Evolutionary conservation across 345 rosid genomes (phyloP).

Genomic region (Murraya koenigii): DNA sequence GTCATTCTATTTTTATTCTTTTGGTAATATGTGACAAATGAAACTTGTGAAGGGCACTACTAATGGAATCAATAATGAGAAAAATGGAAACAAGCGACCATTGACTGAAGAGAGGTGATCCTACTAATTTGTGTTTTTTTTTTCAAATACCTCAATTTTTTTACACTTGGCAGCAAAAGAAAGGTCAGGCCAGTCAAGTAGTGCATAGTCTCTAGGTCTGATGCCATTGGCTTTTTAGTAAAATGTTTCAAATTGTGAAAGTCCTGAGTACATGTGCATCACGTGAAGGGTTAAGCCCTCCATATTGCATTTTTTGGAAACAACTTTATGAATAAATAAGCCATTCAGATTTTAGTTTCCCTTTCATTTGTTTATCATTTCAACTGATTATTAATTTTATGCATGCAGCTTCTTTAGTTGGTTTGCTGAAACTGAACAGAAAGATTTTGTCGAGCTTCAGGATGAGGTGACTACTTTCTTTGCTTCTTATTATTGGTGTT

Average conservation of each 20-base stretch:
- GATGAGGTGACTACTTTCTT: slow-evolving; percentile 33
- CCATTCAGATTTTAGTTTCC: not conserved
- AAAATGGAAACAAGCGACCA: slow-evolving; percentile 39
- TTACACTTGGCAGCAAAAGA: not conserved
- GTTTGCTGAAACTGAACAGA: slow-evolving; percentile 28
- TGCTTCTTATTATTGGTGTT: not conserved
- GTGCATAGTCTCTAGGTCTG: not conserved
- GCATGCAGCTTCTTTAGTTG: slow-evolving; percentile 36
- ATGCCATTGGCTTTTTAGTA: not conserved
- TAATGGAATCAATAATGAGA: slow-evolving; percentile 35
- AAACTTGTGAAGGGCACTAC: slow-evolving; percentile 25
- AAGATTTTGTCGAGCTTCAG: slow-evolving; percentile 25
- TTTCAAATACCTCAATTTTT: not conserved
- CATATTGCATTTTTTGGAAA: not conserved
- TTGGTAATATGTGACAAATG: not conserved
- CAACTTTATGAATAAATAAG: not conserved
- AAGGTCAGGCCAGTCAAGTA: not conserved
- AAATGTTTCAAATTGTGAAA: not conserved
- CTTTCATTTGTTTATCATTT: not conserved
- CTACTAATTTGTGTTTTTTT: not conserved
- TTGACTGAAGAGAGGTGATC: slow-evolving; percentile 30
- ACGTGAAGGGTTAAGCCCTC: not conserved
- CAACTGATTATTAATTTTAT: not conserved
- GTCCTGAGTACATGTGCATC: not conserved
- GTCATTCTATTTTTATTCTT: not conserved